Conservation (phyloP, 257 asterid genomes). For the Solanum gandarillasii region DNA sequence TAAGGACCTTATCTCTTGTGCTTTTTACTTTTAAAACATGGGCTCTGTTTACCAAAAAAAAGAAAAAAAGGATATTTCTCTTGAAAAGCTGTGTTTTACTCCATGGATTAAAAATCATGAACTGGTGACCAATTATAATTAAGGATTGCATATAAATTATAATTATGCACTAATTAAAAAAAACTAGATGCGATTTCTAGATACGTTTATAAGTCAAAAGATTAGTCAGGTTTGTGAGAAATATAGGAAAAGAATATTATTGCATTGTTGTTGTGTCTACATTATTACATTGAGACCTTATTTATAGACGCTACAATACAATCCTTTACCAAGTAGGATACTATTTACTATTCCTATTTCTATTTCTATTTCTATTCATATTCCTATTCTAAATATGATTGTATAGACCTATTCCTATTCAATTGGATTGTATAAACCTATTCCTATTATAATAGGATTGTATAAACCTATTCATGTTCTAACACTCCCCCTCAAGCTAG, state of each 20-base stretch:
- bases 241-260: not conserved
- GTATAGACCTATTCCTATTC: not conserved
- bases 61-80: not conserved
- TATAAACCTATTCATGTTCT: not conserved
- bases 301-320: not conserved
- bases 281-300: not conserved
- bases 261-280: not conserved
- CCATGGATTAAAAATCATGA: not conserved
- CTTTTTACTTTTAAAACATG: not conserved
- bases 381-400: not conserved
- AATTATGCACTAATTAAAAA: not conserved
- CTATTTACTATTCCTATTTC: not conserved
- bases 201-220: not conserved
- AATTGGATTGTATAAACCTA: not conserved
- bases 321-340: not conserved
- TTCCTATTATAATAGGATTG: not conserved
- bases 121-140: not conserved
- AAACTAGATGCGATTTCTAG: not conserved
- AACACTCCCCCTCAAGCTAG: not conserved
- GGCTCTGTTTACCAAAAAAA: not conserved
- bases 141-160: not conserved
- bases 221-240: not conserved
- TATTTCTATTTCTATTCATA: not conserved
- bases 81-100: not conserved
- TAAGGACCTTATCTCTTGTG: not conserved